Conservation (phyloP, 2,329 filamentous ascomycete genomes). For the Colletotrichum lupini region DNA sequence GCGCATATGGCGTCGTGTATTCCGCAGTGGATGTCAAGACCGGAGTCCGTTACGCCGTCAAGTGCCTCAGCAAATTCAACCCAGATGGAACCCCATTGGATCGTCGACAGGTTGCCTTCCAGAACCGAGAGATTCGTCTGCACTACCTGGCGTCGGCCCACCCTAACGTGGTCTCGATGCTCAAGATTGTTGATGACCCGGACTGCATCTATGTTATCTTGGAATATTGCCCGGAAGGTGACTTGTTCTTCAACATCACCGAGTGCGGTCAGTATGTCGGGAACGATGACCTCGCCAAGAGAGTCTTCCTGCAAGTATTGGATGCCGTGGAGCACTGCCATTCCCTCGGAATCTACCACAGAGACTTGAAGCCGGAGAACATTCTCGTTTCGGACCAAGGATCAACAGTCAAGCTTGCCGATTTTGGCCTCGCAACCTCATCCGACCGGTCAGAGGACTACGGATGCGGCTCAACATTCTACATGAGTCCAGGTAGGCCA, state of each 20-base stretch:
- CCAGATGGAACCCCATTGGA: conserved; percentile 77
- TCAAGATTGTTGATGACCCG: conserved; percentile 90
- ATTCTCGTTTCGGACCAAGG: conserved; percentile 91
- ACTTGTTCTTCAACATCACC: conserved; percentile 97
- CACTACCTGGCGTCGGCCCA: conserved; percentile 92
- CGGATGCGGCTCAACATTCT: conserved; percentile 97
- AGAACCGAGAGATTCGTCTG: conserved; percentile 90
- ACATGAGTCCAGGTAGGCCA: conserved; percentile 95
- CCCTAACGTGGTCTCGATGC: conserved; percentile 91
- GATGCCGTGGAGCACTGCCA: conserved; percentile 98
- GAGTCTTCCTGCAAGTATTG: conserved; percentile 92
- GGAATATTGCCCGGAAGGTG: conserved; percentile 96
- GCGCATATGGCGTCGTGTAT: conserved; percentile 97
- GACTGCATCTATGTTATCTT: conserved; percentile 97
- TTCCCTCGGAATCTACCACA: conserved; percentile 91
- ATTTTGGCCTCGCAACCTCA: conserved; percentile 94
- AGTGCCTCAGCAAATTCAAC: conserved; percentile 94
- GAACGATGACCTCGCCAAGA: conserved; percentile 88
- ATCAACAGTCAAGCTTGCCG: conserved; percentile 92
- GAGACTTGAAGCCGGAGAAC: conserved; percentile 98
- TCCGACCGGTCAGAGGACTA: conserved; percentile 90
- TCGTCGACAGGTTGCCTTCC: conserved; percentile 86
- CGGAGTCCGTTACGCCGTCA: conserved; percentile 89
- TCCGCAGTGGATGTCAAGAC: conserved; percentile 86
- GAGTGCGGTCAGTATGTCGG: conserved; percentile 93